These are phyloP conservation scores for Ehretia macrophylla DNA, from an alignment of 257 asterid species.

Conservation along the genomic window DNA sequence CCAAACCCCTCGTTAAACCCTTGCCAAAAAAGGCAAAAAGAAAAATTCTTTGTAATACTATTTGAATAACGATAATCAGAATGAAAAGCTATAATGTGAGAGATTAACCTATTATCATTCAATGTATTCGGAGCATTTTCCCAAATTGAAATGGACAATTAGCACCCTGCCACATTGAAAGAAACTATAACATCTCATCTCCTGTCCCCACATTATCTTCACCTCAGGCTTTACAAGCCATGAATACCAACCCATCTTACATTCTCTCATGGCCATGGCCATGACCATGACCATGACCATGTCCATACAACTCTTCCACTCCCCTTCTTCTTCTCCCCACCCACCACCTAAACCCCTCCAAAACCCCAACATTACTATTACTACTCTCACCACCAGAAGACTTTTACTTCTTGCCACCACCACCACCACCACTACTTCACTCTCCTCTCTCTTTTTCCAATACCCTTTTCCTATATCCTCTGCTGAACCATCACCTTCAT, in stretches of 20 bases:
- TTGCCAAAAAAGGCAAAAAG: no score
- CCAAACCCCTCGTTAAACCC: no score
- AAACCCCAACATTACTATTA: conserved; percentile 1
- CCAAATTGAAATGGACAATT: neutral
- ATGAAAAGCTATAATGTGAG: no score
- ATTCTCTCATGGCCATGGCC: conserved; percentile 30
- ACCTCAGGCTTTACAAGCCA: conserved; percentile 8
- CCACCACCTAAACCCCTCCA: conserved; percentile 26
- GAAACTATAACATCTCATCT: neutral
- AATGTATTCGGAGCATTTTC: no score
- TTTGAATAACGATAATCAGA: no score
- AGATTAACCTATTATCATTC: no score
- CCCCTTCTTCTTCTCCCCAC: conserved; percentile 22
- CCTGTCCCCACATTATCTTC: conserved; percentile 24
- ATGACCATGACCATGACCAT: conserved; percentile 28
- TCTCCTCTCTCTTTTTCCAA: conserved; percentile 20
- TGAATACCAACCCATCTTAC: conserved; percentile 15
- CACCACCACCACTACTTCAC: conserved; percentile 37
- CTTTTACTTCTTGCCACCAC: conserved; percentile 37
- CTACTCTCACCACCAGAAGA: conserved; percentile 40
- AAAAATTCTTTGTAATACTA: no score
- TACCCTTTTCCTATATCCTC: conserved; percentile 27
- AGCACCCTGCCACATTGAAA: neutral
- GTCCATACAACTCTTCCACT: conserved; percentile 26
- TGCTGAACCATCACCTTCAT: conserved; percentile 31